Evolutionary conservation across 2,329 filamentous ascomycete genomes (phyloP), one percentile per base, ranked within the genome.

Genomic region (Volutella citrinella): DNA sequence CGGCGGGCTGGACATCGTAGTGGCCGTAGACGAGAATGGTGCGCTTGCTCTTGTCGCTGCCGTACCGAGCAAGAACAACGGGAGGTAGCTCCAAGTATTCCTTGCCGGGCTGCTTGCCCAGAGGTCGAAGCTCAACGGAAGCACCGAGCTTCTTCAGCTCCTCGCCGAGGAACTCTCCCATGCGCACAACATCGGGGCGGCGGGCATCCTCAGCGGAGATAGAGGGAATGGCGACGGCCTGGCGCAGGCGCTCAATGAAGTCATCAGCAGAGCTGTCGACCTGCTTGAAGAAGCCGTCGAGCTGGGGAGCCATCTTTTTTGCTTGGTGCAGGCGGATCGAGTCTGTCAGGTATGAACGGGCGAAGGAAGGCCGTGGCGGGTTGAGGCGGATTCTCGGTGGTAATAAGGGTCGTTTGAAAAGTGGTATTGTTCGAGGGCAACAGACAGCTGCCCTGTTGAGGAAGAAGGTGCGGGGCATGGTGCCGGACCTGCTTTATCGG

Each of bases 21-120:
- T 98, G 93, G 29, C 93, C 93, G 59, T 98, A 98, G 28, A 98
- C 88, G 43, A 98, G 76, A 49, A 98, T 93, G 21, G 90, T 97
- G 41, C 87, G 80, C 79, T 97, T 98, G 64, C 78, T 87, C 65
- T 85, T 82, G 63, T 97, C 90, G 63, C 80, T 87, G 49, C 93
- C 90, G 63, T 97, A 97, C 49, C 93, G 84, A 30, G 84, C 91
- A 45, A 98, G 78, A 36, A 98, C 80, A 32, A 95, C 90, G 3
- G 93, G 93, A 5, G 93, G 93, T 12, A 98, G 83, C 36, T 95
- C 83, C 51, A 98, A 82, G 52, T 90, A 75, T 58, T 95, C 88
- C 61, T 88, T 88, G 59, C 87, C 85, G 36, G 88, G 90, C 69
- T 98, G 91, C 68, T 90, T 89, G 59, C 93, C 93, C 10, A 97